Evolutionary conservation across 106 monocot genomes (phyloP), one percentile per base, ranked within the genome.

Genomic region (Dioscorea dumetorum): DNA sequence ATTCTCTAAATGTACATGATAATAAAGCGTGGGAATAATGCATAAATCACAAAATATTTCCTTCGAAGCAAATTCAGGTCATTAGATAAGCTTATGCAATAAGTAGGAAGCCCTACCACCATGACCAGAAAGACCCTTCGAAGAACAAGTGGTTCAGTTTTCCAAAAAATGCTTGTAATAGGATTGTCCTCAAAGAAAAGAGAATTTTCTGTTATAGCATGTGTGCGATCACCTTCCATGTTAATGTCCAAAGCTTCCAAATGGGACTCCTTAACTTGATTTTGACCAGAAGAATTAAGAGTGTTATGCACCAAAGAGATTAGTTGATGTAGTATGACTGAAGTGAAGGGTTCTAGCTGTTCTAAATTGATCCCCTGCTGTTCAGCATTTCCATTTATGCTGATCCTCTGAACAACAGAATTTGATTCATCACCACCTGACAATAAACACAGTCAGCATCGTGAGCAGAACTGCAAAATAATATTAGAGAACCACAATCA

Each of bases 261-360:
- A 9, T 19, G 24, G 21, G 54, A 24, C 34, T 62, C 50, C 53
- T 17, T 16, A 73, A 11, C 12, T 60, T 78, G 64, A 64, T 64
- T 48, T 63, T 77, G 76, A 57, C 74, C 63, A 65, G 49, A 35
- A 64, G 49, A 62, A 62, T 78, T 72, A 57, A 82, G 54, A 71
- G 64, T 77, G 8, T 82, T 69, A 78, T 94, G 90, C 71, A 94
- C 90, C 60, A 90, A 70, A 69, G 90, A 88, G 3, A 92, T 60
- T 18, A 92, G 67, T 70, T 85, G 33, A 76, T 85, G 72, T 49
- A 92, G 85, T 19, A 63, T 54, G 52, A 73, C 71, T 57, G 80
- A 62, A 35, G 73, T 74, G 52, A n/a, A 20, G 18, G 87, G 80
- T 54, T 92, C 88, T 31, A 92, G 57, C 53, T 78, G 58, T 48